Base-by-base conservation (phyloP, 805 yeast species). In the Cephaloascus albidus region DNA sequence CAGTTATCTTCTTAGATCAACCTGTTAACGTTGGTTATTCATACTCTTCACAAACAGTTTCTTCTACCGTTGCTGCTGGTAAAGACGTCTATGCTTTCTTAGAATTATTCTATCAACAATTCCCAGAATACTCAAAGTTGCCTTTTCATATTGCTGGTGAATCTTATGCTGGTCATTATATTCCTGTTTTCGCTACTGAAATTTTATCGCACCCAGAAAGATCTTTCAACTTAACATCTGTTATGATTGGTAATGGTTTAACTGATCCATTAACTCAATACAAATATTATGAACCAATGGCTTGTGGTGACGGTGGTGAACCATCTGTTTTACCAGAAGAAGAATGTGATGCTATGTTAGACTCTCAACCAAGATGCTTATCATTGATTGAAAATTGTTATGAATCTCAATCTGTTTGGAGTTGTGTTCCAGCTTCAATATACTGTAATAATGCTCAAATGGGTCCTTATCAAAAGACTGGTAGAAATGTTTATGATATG, bases 91-190 rank as follows among this genome's bases (percentile, higher is more conserved):
- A 74, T 54, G 85, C 85, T 2, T 83, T 86, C 53, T 68, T 86
- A 60, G 81, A 81, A 57, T 71, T 86, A 50, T 85, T 86, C 61
- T 85, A 83, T 69, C 70, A 78, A 53, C 80, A 83, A 54, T 85
- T 85, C 69, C 72, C 73, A 17, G 50, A 63, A 43, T 83, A 75
- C 56, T 51, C 54, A 18, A 55, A 61, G 18, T 65, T 74, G 40
- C 75, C 72, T 38, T 85, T 88, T 74, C 95, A 87, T 60, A 84
- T 88, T 56, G 82, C 96, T 35, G 96, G 96, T 48, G 96, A 88
- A 57, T 83, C 94, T 6, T 88, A 89, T 54, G 96, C 90, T 16
- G 96, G 97, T 38, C 94, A 87, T 55, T 89, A 90, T 63, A 84
- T 89, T 47, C 98, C 98, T 17, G 85, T 74, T 8, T 85, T 88